Percentiles rank a stretch among this genome's conserved stretches.
These are phyloP conservation scores for Borealophlyctis nickersoniae DNA, from an alignment of 192 early-diverging fungal genomes.

Conservation along the genomic window DNA sequence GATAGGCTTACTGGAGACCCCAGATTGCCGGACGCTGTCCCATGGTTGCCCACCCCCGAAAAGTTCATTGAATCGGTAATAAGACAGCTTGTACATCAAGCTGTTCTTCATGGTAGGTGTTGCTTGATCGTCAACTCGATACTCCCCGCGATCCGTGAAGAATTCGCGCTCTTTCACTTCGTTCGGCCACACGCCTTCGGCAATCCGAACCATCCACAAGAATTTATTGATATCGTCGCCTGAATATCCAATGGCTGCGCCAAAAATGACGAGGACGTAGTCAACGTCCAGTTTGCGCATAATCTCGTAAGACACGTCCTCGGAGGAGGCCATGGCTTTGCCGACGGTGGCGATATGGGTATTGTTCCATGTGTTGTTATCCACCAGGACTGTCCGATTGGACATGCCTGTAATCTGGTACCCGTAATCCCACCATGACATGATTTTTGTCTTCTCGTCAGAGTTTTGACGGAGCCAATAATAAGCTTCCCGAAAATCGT, in stretches of 20 bases:
- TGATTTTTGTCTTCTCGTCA: constrained; percentile 83
- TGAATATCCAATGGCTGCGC: constrained; percentile 93
- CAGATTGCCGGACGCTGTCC: constrained; percentile 83
- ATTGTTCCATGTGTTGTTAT: constrained; percentile 99
- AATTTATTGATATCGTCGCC: constrained; percentile 99
- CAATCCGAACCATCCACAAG: constrained; percentile 99
- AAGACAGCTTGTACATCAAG: constrained; percentile 96
- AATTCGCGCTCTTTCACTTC: constrained; percentile 86
- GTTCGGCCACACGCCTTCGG: constrained; percentile 94
- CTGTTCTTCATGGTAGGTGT: constrained; percentile 85
- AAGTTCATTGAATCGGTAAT: constrained; percentile 91
- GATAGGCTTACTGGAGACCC: constrained; percentile 73
- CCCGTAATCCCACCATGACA: constrained; percentile 99
- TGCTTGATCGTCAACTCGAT: constrained; percentile 87
- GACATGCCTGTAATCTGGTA: constrained; percentile 99
- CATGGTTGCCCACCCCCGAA: constrained; percentile 67
- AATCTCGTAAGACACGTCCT: constrained; percentile 90
- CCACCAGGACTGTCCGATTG: constrained; percentile 92
- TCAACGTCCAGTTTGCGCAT: constrained; percentile 92
- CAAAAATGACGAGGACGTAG: constrained; percentile 97
- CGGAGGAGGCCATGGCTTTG: constrained; percentile 83
- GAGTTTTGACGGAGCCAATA: constrained; percentile 99
- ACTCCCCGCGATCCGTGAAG: constrained; percentile 87
- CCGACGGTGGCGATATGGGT: constrained; percentile 99
- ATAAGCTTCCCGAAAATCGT: constrained; percentile 99